These are phyloP conservation scores for Dimargaris xerosporica DNA, from an alignment of 192 early-diverging fungal genomes.

Conservation along the genomic window DNA sequence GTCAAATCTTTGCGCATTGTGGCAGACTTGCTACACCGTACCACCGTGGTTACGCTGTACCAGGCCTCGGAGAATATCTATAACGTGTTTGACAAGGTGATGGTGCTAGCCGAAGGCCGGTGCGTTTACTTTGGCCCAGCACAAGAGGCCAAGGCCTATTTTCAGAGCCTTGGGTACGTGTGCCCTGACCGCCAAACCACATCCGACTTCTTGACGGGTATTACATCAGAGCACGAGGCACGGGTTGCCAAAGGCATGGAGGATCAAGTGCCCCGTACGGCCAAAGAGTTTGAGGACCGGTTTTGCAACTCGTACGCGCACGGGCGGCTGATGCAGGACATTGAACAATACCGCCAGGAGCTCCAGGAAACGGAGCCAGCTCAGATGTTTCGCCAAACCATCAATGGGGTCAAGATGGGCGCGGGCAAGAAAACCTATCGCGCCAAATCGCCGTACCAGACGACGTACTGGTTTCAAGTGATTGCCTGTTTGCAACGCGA, in stretches of 20 bases:
- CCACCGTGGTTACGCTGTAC: slow-evolving; percentile 46
- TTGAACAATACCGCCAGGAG: slow-evolving; percentile 27
- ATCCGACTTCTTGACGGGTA: slow-evolving; percentile 47
- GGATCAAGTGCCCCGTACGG: slow-evolving; percentile 31
- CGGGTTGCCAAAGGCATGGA: slow-evolving; percentile 36
- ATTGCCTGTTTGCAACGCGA: slow-evolving; percentile 42
- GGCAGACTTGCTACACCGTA: slow-evolving; percentile 49
- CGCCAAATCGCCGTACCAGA: slow-evolving; percentile 39
- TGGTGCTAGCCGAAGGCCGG: slow-evolving; percentile 29
- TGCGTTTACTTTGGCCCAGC: slow-evolving; percentile 40
- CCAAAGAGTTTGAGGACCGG: slow-evolving; percentile 43
- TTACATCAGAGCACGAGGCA: slow-evolving; percentile 42
- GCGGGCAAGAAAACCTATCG: slow-evolving; percentile 28
- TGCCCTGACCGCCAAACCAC: slow-evolving; percentile 37
- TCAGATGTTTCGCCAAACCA: slow-evolving; percentile 26
- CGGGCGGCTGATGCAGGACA: slow-evolving; percentile 21
- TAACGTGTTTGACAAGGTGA: slow-evolving; percentile 39
- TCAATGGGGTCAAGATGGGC: slow-evolving; percentile 37
- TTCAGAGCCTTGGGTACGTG: slow-evolving; percentile 29
- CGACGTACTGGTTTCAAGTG: slow-evolving; percentile 48
- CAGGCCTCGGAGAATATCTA: slow-evolving; percentile 60
- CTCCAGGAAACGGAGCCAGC: slow-evolving; percentile 22
- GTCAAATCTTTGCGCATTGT: slow-evolving; percentile 55
- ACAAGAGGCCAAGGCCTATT: slow-evolving; percentile 29
- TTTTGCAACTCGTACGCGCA: slow-evolving; percentile 32